These are phyloP conservation scores for Simplicillium sp. DNA, from an alignment of 2,329 filamentous ascomycete genomes.

Conservation along the genomic window DNA sequence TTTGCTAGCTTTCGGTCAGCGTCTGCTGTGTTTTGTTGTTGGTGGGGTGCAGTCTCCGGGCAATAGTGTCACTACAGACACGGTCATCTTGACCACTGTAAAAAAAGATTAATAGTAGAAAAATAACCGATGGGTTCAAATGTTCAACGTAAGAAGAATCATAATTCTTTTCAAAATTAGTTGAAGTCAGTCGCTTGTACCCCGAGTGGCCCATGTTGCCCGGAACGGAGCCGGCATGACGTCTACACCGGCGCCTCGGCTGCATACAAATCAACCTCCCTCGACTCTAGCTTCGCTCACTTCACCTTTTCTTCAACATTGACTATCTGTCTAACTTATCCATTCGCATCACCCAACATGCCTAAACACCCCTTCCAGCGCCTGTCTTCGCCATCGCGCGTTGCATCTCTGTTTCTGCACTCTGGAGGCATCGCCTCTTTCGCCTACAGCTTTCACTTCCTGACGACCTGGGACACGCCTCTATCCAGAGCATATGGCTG, in stretches of 20 bases:
- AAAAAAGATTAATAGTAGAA: no score
- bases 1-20: no score
- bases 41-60: no score
- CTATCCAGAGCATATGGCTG: slow-evolving; percentile 54
- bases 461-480: slow-evolving; percentile 37
- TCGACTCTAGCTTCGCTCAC: neutral
- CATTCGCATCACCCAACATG: slow-evolving; percentile 18
- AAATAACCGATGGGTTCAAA: no score
- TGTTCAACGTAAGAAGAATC: no score
- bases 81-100: no score
- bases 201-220: no score
- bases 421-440: slow-evolving; percentile 42
- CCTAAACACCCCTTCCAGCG: slow-evolving; percentile 54
- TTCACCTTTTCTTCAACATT: neutral
- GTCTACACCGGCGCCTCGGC: slow-evolving; percentile 1
- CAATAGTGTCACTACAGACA: no score
- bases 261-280: slow-evolving; percentile 5
- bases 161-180: no score
- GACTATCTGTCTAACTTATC: no score
- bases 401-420: slow-evolving; percentile 54
- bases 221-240: slow-evolving; percentile 1
- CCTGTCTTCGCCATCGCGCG: slow-evolving; percentile 54
- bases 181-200: no score
- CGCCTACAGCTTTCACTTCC: slow-evolving; percentile 41
- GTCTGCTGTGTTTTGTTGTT: no score